These are phyloP conservation scores for Arthrobotrys megalospora DNA, from an alignment of 2,329 filamentous ascomycete genomes.

Conservation along the genomic window DNA sequence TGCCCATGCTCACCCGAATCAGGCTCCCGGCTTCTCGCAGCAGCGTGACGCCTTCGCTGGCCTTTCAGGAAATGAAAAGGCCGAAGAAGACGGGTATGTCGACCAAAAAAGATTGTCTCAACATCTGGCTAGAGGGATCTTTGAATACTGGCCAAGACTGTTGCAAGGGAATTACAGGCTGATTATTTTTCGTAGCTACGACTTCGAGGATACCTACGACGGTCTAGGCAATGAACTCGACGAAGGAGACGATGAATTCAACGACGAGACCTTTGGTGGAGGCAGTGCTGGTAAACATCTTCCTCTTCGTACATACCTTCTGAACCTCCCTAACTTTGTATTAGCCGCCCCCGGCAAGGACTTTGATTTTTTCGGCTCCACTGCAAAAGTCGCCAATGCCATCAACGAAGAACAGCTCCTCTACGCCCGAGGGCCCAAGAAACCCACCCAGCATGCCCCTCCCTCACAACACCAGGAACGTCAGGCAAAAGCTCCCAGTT, in stretches of 20 bases:
- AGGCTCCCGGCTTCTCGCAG: constrained; percentile 85
- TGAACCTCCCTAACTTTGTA: constrained; percentile 1
- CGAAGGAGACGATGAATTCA: constrained; percentile 93
- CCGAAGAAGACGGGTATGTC: constrained; percentile 70
- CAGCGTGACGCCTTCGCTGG: constrained; percentile 88
- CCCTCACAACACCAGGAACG: constrained; percentile 66
- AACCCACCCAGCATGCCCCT: constrained; percentile 70
- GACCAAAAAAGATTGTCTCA: background rate
- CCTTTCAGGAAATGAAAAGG: constrained; percentile 77
- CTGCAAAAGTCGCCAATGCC: constrained; percentile 85
- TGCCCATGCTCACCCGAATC: constrained; percentile 73
- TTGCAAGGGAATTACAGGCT: constrained; percentile 22
- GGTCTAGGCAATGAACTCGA: constrained; percentile 91
- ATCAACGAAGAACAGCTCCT: constrained; percentile 93
- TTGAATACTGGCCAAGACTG: constrained; percentile 47
- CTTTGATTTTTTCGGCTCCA: constrained; percentile 96
- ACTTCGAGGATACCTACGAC: constrained; percentile 98
- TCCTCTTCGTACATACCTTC: background rate
- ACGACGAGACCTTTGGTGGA: constrained; percentile 91
- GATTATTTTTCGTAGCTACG: constrained; percentile 71
- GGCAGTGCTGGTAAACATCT: constrained; percentile 69
- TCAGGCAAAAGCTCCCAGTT: constrained; percentile 71
- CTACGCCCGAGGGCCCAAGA: constrained; percentile 77
- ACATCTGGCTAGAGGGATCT: constrained; percentile 66
- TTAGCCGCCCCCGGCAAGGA: constrained; percentile 77